A percentile compares a stretch with the other conserved stretches of the same genome.
Evolutionary conservation across 345 rosid genomes (phyloP).

Genomic region (Brassica incana): DNA sequence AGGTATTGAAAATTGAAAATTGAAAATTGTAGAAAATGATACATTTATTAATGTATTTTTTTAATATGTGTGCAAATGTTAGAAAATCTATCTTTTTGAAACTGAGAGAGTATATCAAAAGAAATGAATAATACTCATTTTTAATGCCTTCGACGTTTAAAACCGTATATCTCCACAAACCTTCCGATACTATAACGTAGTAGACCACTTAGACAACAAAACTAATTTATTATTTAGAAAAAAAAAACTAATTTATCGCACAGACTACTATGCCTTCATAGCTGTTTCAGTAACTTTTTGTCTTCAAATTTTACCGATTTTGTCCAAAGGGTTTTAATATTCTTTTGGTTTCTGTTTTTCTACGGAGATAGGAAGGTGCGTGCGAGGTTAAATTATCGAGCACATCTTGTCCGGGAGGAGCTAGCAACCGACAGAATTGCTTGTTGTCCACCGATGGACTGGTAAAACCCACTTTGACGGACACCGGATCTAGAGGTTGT

Average conservation of each 20-base stretch:
- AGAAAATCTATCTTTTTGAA: no score
- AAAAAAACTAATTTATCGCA: not conserved
- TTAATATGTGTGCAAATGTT: no score
- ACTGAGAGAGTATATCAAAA: no score
- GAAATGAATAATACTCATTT: no score
- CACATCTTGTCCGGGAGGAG: slow-evolving; percentile 45
- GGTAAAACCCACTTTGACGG: slow-evolving; percentile 27
- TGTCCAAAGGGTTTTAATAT: not conserved
- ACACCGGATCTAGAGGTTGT: slow-evolving; percentile 57
- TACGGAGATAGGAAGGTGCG: not conserved
- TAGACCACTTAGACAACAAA: no score
- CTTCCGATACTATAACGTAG: not conserved
- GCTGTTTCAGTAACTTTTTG: not conserved
- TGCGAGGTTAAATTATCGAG: not conserved
- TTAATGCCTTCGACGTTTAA: no score
- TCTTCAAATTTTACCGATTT: not conserved
- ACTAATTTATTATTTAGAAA: no score
- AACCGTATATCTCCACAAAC: no score
- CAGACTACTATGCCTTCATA: not conserved
- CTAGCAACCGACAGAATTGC: slow-evolving; percentile 74
- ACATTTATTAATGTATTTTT: no score
- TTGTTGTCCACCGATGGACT: slow-evolving; percentile 37
- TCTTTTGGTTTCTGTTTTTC: not conserved
- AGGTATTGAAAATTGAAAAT: no score
- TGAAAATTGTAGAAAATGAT: no score